Base-by-base conservation (phyloP, 2,329 filamentous ascomycete genomes). In the Xylariaceae sp. region DNA sequence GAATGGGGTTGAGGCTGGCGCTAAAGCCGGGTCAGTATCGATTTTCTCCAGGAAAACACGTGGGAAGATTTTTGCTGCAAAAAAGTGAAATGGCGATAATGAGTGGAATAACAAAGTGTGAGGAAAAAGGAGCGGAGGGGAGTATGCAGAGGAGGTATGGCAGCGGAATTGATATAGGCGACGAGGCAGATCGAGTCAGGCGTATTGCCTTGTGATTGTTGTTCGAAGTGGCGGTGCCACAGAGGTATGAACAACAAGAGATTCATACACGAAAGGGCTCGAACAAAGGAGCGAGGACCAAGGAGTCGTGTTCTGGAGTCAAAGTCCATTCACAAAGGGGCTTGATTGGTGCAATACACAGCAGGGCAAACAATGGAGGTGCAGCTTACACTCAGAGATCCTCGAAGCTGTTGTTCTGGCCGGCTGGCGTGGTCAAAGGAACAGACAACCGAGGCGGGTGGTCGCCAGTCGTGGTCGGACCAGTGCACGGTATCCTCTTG, bases 201-300 rank as follows among this genome's bases (percentile, higher is more conserved):
- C 24, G 24, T n/a, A 5, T 6, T 26, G 24, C 15, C 15, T 44
- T 33, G 27, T 27, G 43, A 46, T 49, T 49, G 42, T 50, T 39
- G 37, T 32, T 39, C 43, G 42, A 41, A 31, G 17, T n/a, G 13
- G 32, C 23, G 23, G 42, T 29, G 31, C 32, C 34, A 37, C 32
- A 33, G 16, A 29, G 35, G 14, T n/a, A n/a, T n/a, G n/a, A n/a
- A n/a, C n/a, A n/a, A n/a, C n/a, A n/a, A n/a, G n/a, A n/a, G n/a
- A n/a, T n/a, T n/a, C n/a, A n/a, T n/a, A n/a, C n/a, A n/a, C n/a
- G n/a, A n/a, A n/a, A n/a, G n/a, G n/a, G n/a, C n/a, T n/a, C n/a
- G n/a, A 21, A 27, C 26, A 27, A 28, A 31, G 31, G n/a, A n/a
- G 12, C 24, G 24, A 26, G 12, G 24, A 23, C n/a, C 21, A 23